These are phyloP conservation scores for Aspergillus aculeatinus DNA, from an alignment of 2,329 filamentous ascomycete species.

Conservation along the genomic window DNA sequence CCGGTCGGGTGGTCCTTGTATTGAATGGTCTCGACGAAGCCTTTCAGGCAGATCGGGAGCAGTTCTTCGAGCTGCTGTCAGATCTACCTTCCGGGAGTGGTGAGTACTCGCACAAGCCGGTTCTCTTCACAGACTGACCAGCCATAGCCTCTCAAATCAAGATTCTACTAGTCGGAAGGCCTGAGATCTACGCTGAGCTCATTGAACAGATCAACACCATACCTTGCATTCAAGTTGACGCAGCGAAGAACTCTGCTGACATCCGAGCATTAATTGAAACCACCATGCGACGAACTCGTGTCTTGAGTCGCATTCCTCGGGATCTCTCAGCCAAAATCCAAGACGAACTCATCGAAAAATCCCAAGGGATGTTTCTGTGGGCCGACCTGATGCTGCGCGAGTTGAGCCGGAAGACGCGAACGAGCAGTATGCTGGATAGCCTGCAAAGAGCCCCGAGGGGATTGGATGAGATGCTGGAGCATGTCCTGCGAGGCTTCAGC, in stretches of 20 bases:
- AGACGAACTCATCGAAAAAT: neutral
- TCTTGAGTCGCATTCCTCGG: neutral
- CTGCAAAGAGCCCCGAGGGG: neutral
- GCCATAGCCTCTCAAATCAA: neutral
- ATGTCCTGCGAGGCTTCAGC: neutral
- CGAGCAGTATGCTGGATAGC: neutral
- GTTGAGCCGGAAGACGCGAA: neutral
- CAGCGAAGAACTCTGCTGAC: neutral
- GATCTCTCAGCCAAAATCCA: neutral
- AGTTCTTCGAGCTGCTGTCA: neutral
- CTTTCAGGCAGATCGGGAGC: neutral
- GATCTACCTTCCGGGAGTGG: neutral
- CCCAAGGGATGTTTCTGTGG: slow-evolving; percentile 4
- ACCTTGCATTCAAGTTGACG: neutral
- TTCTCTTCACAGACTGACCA: neutral
- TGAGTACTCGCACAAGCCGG: neutral
- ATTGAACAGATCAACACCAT: neutral
- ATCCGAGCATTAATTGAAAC: neutral
- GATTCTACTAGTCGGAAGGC: neutral
- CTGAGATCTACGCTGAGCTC: neutral
- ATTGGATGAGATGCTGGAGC: neutral
- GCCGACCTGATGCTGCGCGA: neutral
- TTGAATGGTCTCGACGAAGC: neutral
- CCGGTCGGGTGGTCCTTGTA: neutral
- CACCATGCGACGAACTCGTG: neutral